These are phyloP conservation scores for Rubus parviflorus DNA, from an alignment of 306 rosid species.

Conservation along the genomic window DNA sequence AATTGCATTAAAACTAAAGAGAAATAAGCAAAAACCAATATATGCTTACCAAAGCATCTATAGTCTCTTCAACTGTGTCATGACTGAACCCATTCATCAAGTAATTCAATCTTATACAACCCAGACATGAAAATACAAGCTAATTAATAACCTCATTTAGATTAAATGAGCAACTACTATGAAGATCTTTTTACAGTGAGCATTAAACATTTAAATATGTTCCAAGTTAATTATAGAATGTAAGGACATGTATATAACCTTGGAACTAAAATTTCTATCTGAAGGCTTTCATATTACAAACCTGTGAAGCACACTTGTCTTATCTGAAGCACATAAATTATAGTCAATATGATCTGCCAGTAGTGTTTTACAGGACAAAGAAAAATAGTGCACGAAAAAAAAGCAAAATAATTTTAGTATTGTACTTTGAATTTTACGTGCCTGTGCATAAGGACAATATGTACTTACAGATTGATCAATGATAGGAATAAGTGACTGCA, in stretches of 20 bases:
- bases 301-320: constrained; percentile 63
- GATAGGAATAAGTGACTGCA: constrained; percentile 86
- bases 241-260: neutral
- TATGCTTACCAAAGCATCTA: constrained; percentile 68
- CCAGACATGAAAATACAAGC: neutral
- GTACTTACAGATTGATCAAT: constrained; percentile 89
- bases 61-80: constrained; percentile 87
- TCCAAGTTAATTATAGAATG: neutral
- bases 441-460: neutral
- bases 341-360: too few species aligned
- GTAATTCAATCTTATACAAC: constrained; percentile 59
- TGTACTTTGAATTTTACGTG: neutral
- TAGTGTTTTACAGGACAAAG: too few species aligned
- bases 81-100: constrained; percentile 74
- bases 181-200: neutral
- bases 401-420: too few species aligned
- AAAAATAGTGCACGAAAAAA: too few species aligned
- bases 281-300: constrained; percentile 22
- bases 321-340: too few species aligned
- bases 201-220: neutral
- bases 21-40: constrained; percentile 1
- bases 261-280: neutral
- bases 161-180: neutral
- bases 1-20: neutral
- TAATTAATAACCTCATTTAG: neutral